Percentiles rank a stretch among this genome's conserved stretches.
These are phyloP conservation scores for Parathielavia appendiculata DNA, from an alignment of 495 filamentous ascomycete species.

Conservation along the genomic window DNA sequence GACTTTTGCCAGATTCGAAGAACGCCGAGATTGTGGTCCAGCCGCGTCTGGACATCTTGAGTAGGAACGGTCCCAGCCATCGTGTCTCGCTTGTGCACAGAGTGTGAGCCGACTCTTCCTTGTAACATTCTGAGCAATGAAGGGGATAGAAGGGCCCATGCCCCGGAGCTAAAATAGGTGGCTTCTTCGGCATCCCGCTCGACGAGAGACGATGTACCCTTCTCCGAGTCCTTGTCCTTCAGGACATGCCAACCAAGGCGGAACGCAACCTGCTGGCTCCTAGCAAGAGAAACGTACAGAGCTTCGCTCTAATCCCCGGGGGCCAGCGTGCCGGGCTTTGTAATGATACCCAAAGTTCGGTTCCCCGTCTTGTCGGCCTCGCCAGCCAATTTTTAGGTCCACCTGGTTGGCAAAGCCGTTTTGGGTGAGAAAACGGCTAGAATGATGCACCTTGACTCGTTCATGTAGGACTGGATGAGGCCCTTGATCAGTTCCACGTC, in stretches of 20 bases:
- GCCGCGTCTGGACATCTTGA: not conserved
- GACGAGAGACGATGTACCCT: conserved; percentile 32
- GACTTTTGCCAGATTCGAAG: not conserved
- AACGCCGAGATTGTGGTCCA: not conserved
- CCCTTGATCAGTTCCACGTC: conserved; percentile 50
- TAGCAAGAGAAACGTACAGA: conserved; percentile 49
- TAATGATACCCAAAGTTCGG: conserved; percentile 79
- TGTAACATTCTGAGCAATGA: conserved; percentile 39
- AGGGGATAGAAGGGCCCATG: conserved; percentile 36
- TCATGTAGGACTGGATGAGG: conserved; percentile 58
- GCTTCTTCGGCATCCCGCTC: conserved; percentile 40
- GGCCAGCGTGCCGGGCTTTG: conserved; percentile 68
- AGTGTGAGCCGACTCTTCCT: not conserved
- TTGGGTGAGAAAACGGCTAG: conserved; percentile 62
- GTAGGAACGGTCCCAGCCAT: not conserved
- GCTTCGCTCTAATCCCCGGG: conserved; percentile 45
- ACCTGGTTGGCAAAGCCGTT: conserved; percentile 58
- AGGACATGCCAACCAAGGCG: conserved; percentile 69
- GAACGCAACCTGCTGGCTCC: conserved; percentile 58
- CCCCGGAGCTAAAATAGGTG: conserved; percentile 40
- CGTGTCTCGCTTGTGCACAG: not conserved
- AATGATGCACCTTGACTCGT: conserved; percentile 54
- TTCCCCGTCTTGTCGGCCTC: conserved; percentile 68
- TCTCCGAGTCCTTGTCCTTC: conserved; percentile 55
- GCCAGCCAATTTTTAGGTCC: conserved; percentile 65